A percentile compares a stretch with the other conserved stretches of the same genome.
Evolutionary conservation across 139 green algal species (phyloP).

Genomic region (Parachlorella kessleri): DNA sequence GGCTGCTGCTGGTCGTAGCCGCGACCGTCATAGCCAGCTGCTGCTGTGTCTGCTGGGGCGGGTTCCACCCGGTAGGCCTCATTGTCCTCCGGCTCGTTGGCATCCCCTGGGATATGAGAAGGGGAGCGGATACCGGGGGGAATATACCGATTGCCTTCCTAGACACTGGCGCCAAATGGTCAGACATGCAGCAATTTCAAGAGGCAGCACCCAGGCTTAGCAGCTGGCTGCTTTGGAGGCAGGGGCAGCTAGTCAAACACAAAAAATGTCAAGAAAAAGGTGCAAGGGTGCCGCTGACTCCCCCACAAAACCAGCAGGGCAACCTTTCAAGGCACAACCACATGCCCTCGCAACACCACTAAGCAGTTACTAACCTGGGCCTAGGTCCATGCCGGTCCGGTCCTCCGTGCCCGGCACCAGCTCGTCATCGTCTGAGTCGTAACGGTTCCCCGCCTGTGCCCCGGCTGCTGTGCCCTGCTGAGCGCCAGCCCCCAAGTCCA

Average conservation of each 20-base stretch:
- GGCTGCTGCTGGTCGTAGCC: not conserved
- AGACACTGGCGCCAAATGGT: not conserved
- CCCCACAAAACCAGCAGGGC: no score
- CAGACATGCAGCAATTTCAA: not conserved
- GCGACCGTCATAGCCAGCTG: no score
- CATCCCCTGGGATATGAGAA: not conserved
- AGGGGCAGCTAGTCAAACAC: no score
- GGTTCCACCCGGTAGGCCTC: conserved; percentile 34
- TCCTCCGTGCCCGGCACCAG: conserved; percentile 19
- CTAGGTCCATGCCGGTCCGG: conserved; percentile 1
- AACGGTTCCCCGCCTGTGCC: not conserved
- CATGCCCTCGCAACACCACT: no score
- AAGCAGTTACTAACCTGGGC: conserved; percentile 1
- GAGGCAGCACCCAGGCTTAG: not conserved
- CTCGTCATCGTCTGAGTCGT: conserved; percentile 20
- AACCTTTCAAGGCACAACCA: no score
- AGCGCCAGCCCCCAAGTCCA: conserved; percentile 12
- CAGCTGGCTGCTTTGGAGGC: not conserved
- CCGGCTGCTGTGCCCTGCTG: not conserved
- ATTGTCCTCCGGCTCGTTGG: not conserved
- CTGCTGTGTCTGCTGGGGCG: conserved; percentile 11
- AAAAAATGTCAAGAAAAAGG: no score
- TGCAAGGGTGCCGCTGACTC: no score
- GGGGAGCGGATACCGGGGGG: no score
- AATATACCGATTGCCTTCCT: no score